A percentile compares a stretch with the other conserved stretches of the same genome.
phyloP scores from a whole-genome alignment of 2,329 filamentous ascomycete species.

The Paracoccidioides lutzii region DNA sequence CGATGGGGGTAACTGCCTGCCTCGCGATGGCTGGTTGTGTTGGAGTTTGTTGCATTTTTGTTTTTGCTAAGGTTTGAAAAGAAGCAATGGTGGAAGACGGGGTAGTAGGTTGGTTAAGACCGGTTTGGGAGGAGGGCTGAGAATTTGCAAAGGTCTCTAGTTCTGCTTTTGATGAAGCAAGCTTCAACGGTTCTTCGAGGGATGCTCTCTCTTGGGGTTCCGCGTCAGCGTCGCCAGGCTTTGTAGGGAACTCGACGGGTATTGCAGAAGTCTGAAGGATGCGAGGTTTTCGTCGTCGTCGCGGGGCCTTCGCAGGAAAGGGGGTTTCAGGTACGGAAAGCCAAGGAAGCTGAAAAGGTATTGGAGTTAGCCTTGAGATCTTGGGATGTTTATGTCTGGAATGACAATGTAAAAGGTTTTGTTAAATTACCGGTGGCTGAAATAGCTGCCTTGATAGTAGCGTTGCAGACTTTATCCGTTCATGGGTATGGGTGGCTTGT shows the following conservation, averaged over 20 bases:
- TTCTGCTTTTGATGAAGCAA: slow-evolving; percentile 31
- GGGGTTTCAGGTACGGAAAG: slow-evolving; percentile 42
- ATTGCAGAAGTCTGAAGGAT: slow-evolving; percentile 22
- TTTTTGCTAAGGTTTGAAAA: slow-evolving; percentile 15
- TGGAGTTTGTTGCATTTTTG: slow-evolving; percentile 22
- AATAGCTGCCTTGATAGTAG: slow-evolving; percentile 12
- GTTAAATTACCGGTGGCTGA: slow-evolving; percentile 15
- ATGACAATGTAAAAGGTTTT: slow-evolving; percentile 12
- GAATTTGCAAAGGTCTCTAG: slow-evolving; percentile 47
- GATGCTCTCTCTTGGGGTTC: slow-evolving; percentile 11
- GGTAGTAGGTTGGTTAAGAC: slow-evolving; percentile 43
- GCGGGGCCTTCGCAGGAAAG: slow-evolving; percentile 41
- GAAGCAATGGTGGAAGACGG: slow-evolving; percentile 40
- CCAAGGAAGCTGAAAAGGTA: slow-evolving; percentile 41
- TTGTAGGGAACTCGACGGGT: slow-evolving; percentile 40
- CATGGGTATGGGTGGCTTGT: slow-evolving; percentile 11
- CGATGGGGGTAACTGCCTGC: slow-evolving; percentile 32
- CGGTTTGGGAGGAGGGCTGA: slow-evolving; percentile 44
- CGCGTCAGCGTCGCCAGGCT: slow-evolving; percentile 20
- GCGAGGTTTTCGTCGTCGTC: slow-evolving; percentile 32
- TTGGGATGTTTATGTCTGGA: slow-evolving; percentile 5
- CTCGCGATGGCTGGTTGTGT: slow-evolving; percentile 24
- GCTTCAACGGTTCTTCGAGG: slow-evolving; percentile 9
- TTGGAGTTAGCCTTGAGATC: slow-evolving; percentile 1
- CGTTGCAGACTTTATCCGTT: slow-evolving; percentile 12